phyloP scores from a whole-genome alignment of 169 alveolate species.

The Perkinsus marinus region DNA sequence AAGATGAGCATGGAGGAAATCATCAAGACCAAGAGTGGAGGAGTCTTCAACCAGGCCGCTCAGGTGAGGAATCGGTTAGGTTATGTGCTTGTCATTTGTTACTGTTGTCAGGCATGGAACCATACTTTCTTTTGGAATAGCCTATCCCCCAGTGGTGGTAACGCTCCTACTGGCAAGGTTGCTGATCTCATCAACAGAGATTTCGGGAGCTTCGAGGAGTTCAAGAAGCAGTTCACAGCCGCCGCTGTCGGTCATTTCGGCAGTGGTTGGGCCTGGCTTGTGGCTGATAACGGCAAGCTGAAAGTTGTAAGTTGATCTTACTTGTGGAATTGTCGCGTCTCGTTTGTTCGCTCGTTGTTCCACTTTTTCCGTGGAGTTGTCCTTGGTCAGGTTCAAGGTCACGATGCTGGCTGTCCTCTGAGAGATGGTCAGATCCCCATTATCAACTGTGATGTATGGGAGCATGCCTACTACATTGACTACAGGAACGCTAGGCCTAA shows the following conservation, averaged over 20 bases:
- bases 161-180: constrained; percentile 67
- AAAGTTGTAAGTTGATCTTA: constrained; percentile 57
- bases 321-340: too few species aligned
- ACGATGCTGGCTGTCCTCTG: constrained; percentile 21
- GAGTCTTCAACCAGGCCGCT: constrained; percentile 48
- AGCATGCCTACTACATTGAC: constrained; percentile 73
- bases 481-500: constrained; percentile 14
- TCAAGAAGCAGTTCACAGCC: constrained; percentile 58
- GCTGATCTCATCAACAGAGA: constrained; percentile 53
- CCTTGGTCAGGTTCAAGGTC: constrained; percentile 6
- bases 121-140: constrained; percentile 85
- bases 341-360: too few species aligned
- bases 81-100: neutral
- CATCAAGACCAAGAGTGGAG: constrained; percentile 39
- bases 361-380: too few species aligned
- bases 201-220: constrained; percentile 64
- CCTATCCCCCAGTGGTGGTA: constrained; percentile 76
- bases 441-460: constrained; percentile 80
- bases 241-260: constrained; percentile 81
- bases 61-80: neutral
- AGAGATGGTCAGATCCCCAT: constrained; percentile 40
- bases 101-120: constrained; percentile 58
- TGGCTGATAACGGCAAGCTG: constrained; percentile 67
- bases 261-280: constrained; percentile 97
- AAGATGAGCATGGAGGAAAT: constrained; percentile 22